These are phyloP conservation scores for Myriosclerotinia curreyana DNA, from an alignment of 2,329 filamentous ascomycete genomes.

Conservation along the genomic window DNA sequence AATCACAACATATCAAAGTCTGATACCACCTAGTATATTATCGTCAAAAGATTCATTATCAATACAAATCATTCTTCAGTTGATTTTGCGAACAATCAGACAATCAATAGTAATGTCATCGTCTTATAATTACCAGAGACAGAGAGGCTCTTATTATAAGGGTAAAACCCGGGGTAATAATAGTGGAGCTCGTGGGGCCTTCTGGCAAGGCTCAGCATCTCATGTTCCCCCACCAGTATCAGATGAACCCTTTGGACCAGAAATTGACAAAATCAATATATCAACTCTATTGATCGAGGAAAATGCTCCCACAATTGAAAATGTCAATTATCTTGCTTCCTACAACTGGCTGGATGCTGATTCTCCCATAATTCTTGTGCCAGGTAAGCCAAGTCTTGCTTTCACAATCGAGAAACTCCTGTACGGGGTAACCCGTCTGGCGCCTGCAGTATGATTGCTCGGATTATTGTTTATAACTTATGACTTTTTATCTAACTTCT, in stretches of 20 bases:
- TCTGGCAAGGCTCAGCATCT: constrained; percentile 1
- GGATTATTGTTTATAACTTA: neutral
- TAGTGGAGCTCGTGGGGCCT: neutral
- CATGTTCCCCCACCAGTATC: constrained; percentile 11
- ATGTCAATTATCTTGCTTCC: constrained; percentile 47
- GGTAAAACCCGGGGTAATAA: constrained; percentile 5
- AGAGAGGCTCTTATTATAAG: neutral
- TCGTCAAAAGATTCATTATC: neutral
- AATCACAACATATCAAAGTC: neutral
- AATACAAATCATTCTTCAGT: neutral
- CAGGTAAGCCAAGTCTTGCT: constrained; percentile 41
- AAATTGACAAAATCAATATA: constrained; percentile 27
- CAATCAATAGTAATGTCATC: neutral
- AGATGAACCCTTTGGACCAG: constrained; percentile 24
- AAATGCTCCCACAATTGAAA: constrained; percentile 39
- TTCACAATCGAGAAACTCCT: neutral
- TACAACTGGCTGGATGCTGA: constrained; percentile 50
- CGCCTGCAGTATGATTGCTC: neutral
- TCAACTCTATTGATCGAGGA: constrained; percentile 30
- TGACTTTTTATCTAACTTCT: neutral
- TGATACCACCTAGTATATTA: neutral
- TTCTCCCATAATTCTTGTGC: constrained; percentile 44
- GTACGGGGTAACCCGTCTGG: neutral
- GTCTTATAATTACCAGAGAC: neutral
- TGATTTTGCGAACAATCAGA: neutral